Evolutionary conservation across 176 grass and related monocot species (phyloP).

Genomic region (Ampelocalamus luodianensis): DNA sequence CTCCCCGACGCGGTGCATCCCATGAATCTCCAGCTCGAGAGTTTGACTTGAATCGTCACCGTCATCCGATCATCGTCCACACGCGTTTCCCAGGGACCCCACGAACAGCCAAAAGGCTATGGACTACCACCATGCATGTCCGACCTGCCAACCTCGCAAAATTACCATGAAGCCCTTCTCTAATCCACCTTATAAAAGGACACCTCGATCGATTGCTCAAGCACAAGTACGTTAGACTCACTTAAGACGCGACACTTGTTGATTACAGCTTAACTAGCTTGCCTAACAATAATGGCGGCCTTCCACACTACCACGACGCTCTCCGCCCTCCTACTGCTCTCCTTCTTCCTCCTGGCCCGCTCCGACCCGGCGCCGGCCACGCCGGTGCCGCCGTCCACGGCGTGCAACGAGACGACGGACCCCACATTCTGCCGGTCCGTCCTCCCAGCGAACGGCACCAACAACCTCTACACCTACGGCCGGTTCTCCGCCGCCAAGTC

Average conservation of each 20-base stretch:
- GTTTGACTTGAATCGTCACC: constrained; percentile 21
- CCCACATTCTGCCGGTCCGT: constrained; percentile 76
- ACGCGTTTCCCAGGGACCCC: constrained; percentile 41
- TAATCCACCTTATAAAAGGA: constrained; percentile 38
- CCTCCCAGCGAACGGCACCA: constrained; percentile 65
- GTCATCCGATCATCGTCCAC: background rate
- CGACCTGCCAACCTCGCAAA: constrained; percentile 43
- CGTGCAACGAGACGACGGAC: constrained; percentile 71
- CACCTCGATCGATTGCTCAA: background rate
- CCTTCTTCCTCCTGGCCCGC: constrained; percentile 34
- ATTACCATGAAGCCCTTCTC: background rate
- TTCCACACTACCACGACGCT: background rate
- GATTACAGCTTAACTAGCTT: background rate
- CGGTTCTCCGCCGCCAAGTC: constrained; percentile 85
- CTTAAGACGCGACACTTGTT: background rate
- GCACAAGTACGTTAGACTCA: background rate
- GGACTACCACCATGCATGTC: background rate
- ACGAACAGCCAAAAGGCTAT: background rate
- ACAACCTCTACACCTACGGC: constrained; percentile 83
- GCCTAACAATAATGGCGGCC: constrained; percentile 33
- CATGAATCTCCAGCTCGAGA: constrained; percentile 14
- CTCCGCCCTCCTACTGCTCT: constrained; percentile 48
- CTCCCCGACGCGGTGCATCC: constrained; percentile 23
- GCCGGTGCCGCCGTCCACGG: constrained; percentile 69
- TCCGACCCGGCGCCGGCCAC: constrained; percentile 43